Evolutionary conservation across 495 filamentous ascomycete species (phyloP).

Genomic region (Lindgomyces ingoldianus): DNA sequence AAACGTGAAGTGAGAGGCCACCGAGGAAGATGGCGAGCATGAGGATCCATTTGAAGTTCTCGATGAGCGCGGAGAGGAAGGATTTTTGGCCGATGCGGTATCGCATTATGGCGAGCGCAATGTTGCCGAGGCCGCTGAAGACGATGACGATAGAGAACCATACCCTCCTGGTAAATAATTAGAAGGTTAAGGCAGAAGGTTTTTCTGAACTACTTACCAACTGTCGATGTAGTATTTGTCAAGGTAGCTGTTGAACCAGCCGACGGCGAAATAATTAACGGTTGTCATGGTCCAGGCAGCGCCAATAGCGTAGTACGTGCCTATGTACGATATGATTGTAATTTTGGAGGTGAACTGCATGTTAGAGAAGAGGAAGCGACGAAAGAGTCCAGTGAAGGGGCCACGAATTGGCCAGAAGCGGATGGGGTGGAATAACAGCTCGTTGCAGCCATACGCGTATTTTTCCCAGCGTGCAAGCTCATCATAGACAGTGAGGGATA

Average conservation of each 20-base stretch:
- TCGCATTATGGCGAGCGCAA: slow-evolving; percentile 50
- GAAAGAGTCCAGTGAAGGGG: slow-evolving; percentile 77
- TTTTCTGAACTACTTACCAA: slow-evolving; percentile 29
- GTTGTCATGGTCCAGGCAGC: slow-evolving; percentile 80
- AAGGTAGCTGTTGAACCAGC: slow-evolving; percentile 51
- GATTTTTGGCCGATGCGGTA: slow-evolving; percentile 48
- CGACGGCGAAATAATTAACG: slow-evolving; percentile 75
- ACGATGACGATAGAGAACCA: slow-evolving; percentile 54
- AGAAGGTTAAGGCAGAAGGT: background rate
- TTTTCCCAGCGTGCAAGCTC: slow-evolving; percentile 83
- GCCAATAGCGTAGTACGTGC: slow-evolving; percentile 83
- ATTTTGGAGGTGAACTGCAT: slow-evolving; percentile 78
- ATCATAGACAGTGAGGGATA: slow-evolving; percentile 81
- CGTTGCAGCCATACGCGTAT: slow-evolving; percentile 82
- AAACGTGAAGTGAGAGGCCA: slow-evolving; percentile 52
- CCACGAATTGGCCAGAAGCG: slow-evolving; percentile 57
- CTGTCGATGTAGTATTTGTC: slow-evolving; percentile 54
- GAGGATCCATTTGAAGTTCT: slow-evolving; percentile 53
- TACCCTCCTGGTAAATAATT: slow-evolving; percentile 36
- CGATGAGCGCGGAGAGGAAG: slow-evolving; percentile 43
- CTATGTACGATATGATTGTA: slow-evolving; percentile 80
- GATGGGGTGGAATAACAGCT: slow-evolving; percentile 75
- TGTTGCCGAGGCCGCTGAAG: slow-evolving; percentile 51
- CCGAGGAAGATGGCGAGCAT: slow-evolving; percentile 53
- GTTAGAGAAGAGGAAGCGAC: slow-evolving; percentile 66